Percentiles rank a stretch among this genome's conserved stretches.
These are phyloP conservation scores for Eleusine coracana DNA, from an alignment of 176 grass and related monocot genomes.

Conservation along the genomic window DNA sequence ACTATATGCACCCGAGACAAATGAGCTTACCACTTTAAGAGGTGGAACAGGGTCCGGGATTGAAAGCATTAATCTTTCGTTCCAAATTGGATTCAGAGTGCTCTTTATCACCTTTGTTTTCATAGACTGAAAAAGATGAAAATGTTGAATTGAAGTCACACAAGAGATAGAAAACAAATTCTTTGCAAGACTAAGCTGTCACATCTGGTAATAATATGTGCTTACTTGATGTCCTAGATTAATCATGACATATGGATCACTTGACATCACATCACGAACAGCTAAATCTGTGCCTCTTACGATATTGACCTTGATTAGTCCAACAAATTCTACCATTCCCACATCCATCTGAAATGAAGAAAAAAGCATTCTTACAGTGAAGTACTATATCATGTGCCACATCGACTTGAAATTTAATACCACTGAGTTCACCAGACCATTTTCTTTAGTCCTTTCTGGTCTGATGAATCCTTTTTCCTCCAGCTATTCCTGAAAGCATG, in stretches of 20 bases:
- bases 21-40: constrained; percentile 67
- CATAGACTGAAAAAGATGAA: constrained; percentile 66
- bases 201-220: neutral
- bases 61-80: constrained; percentile 90
- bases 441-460: constrained; percentile 72
- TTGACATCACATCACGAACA: constrained; percentile 90
- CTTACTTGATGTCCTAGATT: constrained; percentile 88
- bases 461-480: constrained; percentile 77
- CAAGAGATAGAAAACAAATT: neutral
- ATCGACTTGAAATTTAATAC: neutral
- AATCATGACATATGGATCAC: constrained; percentile 96
- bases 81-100: constrained; percentile 93
- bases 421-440: constrained; percentile 37
- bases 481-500: constrained; percentile 86
- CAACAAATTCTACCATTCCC: constrained; percentile 97
- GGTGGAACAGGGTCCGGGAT: constrained; percentile 80
- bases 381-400: neutral
- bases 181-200: constrained; percentile 2
- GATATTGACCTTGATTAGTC: constrained; percentile 87
- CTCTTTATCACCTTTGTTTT: constrained; percentile 97
- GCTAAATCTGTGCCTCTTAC: constrained; percentile 83
- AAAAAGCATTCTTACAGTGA: neutral
- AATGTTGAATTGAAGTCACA: neutral
- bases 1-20: neutral
- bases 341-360: constrained; percentile 62